Evolutionary conservation across 2,329 filamentous ascomycete genomes (phyloP).

Genomic region (Penicillium sp.): DNA sequence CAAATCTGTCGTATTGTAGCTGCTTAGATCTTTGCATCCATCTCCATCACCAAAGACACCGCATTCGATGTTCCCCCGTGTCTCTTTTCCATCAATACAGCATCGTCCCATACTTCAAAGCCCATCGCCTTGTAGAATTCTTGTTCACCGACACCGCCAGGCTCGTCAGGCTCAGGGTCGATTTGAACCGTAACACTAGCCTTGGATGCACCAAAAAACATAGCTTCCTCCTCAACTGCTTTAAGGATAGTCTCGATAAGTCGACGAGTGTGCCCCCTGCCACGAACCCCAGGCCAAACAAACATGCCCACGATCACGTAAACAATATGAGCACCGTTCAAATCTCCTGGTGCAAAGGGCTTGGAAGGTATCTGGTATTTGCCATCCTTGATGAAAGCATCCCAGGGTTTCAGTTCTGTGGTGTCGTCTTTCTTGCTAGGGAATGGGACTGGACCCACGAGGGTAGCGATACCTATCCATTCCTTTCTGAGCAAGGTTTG

Average conservation of each 20-base stretch:
- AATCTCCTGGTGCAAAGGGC: background rate
- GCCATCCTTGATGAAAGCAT: constrained; percentile 7
- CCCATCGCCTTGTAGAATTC: constrained; percentile 22
- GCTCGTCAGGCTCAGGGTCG: too few species aligned
- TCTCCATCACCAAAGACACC: constrained; percentile 5
- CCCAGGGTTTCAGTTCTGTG: constrained; percentile 1
- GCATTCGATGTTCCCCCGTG: background rate
- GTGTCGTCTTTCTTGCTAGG: background rate
- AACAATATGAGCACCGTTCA: constrained; percentile 13
- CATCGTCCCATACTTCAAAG: constrained; percentile 15
- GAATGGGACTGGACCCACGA: constrained; percentile 22
- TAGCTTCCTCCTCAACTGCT: constrained; percentile 10
- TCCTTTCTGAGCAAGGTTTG: constrained; percentile 14
- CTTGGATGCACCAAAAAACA: constrained; percentile 3
- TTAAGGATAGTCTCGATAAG: constrained; percentile 16
- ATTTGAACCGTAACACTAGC: constrained; percentile 19
- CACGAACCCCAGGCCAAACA: constrained; percentile 19
- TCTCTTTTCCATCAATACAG: constrained; percentile 2
- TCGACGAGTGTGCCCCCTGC: constrained; percentile 19
- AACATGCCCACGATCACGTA: constrained; percentile 28
- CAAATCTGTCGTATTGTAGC: background rate
- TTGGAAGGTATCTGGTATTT: constrained; percentile 3
- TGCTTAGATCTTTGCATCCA: background rate
- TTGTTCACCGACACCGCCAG: constrained; percentile 12
- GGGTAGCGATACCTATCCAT: constrained; percentile 30